Base-by-base conservation (phyloP, 2,329 filamentous ascomycete species). In the Leptosphaerulina australis region DNA sequence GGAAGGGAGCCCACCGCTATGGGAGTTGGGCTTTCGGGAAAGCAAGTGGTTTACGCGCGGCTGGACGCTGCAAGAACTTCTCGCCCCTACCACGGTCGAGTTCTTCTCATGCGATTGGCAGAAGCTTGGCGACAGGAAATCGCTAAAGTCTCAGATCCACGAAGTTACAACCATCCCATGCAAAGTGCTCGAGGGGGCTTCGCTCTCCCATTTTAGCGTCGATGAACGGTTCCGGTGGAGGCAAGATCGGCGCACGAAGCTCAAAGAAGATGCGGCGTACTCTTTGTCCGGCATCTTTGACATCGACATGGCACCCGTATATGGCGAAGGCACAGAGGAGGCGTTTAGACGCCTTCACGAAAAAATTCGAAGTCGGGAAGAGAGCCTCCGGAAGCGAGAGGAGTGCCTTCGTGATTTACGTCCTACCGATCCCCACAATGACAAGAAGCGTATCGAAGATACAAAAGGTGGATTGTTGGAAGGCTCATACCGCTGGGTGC, bases 351-450 rank as follows among this genome's bases (percentile, higher is more conserved):
- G 55, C 12, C 51, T 62, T 20, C 11, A 25, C 12, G 35, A 59
- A 6, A 44, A 59, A 44, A 48, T 59, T 11, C 3, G 41, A 37
- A 3, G 31, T 66, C 7, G 63, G 62, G 17, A 14, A 55, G 3
- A 73, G 56, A 50, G 63, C 11, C 68, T 76, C 7, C 46, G 35
- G 21, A 47, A 64, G 1, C 43, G 58, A 4, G 14, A 39, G 4
- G 22, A 50, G 22, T 45, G 67, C n/a, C 52, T 39, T 4, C 25
- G 15, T 2, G 45, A 51, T 25, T 8, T 60, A 25, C 43, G 37
- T 21, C 10, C 14, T 8, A 48, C 56, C 4, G 46, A 60, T 35
- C 49, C 58, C 3, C 38, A 37, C 9, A 12, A 44, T 9, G 43
- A 53, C 29, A 52, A 52, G 36, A 46, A 33, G 10, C 49, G 48